These are phyloP conservation scores for Vitis amurensis DNA, from an alignment of 164 flowering plant species.

Conservation along the genomic window DNA sequence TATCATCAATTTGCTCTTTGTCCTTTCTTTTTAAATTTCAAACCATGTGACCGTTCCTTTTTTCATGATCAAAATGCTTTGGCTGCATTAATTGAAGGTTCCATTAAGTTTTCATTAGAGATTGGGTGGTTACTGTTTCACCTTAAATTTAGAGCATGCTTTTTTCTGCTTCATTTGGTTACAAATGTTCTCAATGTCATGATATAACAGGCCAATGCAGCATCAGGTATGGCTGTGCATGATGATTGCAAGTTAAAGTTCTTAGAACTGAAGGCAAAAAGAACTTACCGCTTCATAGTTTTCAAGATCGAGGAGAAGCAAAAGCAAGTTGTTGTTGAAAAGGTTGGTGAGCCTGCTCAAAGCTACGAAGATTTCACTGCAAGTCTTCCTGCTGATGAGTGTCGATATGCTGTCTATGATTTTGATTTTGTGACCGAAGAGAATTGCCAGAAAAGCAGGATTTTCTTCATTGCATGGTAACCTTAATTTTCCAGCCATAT, in stretches of 20 bases:
- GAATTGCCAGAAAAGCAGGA: constrained; percentile 32
- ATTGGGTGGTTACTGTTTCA: too few relatives aligned
- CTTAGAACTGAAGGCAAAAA: constrained; percentile 29
- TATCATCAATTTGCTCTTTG: too few relatives aligned
- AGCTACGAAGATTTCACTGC: constrained; percentile 28
- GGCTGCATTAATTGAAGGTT: too few relatives aligned
- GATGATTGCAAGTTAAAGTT: constrained; percentile 32
- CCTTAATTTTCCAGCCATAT: neutral
- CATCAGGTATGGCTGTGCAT: constrained; percentile 34
- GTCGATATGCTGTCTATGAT: constrained; percentile 32
- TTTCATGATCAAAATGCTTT: too few relatives aligned
- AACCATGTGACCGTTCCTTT: too few relatives aligned
- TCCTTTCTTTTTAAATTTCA: too few relatives aligned
- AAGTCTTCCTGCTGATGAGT: constrained; percentile 28
- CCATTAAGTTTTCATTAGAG: too few relatives aligned
- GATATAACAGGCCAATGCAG: constrained; percentile 23
- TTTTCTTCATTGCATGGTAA: constrained; percentile 38
- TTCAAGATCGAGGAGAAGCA: constrained; percentile 33
- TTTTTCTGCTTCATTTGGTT: too few relatives aligned
- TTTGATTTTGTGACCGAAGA: constrained; percentile 30
- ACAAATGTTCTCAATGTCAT: constrained; percentile 5
- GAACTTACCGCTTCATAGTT: constrained; percentile 25
- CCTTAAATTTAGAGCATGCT: too few relatives aligned
- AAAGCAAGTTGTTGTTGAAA: constrained; percentile 32
- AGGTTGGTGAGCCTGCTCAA: constrained; percentile 27